Base-by-base conservation (phyloP, 768 basidiomycete species). In the Favolaschia claudopus region DNA sequence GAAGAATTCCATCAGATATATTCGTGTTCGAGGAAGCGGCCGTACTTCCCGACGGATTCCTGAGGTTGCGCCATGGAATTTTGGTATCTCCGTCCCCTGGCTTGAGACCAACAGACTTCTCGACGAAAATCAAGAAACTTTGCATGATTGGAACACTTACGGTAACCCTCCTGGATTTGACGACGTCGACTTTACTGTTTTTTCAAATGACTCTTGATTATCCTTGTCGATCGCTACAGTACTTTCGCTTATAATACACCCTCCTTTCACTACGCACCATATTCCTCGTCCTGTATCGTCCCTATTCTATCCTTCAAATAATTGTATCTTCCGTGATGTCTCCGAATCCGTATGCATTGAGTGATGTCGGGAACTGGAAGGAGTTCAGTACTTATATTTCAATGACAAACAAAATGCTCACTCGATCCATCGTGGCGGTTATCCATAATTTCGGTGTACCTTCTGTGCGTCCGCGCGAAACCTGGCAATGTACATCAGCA, bases 381-480 rank as follows among this genome's bases (percentile, higher is more conserved):
- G 13, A 34, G 12, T 5, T 2, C 22, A 13, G 31, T 15, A 10
- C 20, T 17, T 31, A n/a, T 32, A 19, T 19, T 28, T 15, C 10
- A 20, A 19, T 32, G 14, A n/a, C 10, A n/a, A 37, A 34, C n/a
- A n/a, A 25, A 37, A 3, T 9, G 49, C 43, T 24, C 53, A 47
- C 54, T 20, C 55, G 46, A 34, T 62, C 60, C 40, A 68, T 34
- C 15, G 65, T 46, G 20, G 55, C 55, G n/a, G 65, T 68, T 13
- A 68, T 64, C 67, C 65, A 68, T 14, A 66, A 22, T 2, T 29
- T 34, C 7, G 58, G 62, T 3, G 51, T 55, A 10, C 44, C 48
- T 4, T 27, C 15, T 4, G 64, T 32, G 7, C 57, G 24, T 5
- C 67, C 67, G 10, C 63, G 43, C 6, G 46, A 45, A 22, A 68